These are phyloP conservation scores for Sarcocystis neurona DNA, from an alignment of 169 alveolate species.

Conservation along the genomic window DNA sequence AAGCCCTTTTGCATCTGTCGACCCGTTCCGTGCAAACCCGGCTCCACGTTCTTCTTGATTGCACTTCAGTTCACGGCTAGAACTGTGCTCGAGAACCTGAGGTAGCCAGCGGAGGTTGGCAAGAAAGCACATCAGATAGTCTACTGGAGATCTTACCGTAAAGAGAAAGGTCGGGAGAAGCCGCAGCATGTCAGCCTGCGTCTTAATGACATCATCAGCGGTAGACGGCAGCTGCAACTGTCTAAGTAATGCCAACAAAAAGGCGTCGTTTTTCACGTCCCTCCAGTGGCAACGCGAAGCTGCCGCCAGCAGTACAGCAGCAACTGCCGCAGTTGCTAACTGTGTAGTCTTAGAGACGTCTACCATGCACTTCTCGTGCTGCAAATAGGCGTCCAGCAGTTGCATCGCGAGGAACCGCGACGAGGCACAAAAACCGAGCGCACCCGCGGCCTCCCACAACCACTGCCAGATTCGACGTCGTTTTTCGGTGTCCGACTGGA, in stretches of 20 bases:
- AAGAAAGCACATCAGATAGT: not conserved
- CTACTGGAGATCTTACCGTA: not conserved
- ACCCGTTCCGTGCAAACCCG: no score
- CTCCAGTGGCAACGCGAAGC: conserved; percentile 30
- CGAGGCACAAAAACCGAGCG: conserved; percentile 21
- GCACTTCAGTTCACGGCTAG: no score
- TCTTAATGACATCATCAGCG: conserved; percentile 4
- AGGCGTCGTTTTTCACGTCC: conserved; percentile 3
- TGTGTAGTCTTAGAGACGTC: not conserved
- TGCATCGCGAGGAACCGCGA: conserved; percentile 34
- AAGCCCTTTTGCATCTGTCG: no score
- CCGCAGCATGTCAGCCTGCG: conserved; percentile 42
- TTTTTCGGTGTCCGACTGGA: not conserved
- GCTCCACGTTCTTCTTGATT: no score
- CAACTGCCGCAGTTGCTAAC: not conserved
- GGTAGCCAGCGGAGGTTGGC: conserved; percentile 24
- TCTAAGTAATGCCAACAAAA: not conserved
- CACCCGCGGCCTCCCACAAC: conserved; percentile 43
- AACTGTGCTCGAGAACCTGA: conserved; percentile 31
- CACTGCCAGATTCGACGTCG: conserved; percentile 29
- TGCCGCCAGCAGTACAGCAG: conserved; percentile 16
- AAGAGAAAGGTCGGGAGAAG: conserved; percentile 13
- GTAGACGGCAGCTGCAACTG: not conserved
- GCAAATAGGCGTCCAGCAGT: conserved; percentile 35
- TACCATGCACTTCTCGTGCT: conserved; percentile 12